A percentile compares a stretch with the other conserved stretches of the same genome.
These are phyloP conservation scores for Mallotus nudiflorus DNA, from an alignment of 345 rosid species.

Conservation along the genomic window DNA sequence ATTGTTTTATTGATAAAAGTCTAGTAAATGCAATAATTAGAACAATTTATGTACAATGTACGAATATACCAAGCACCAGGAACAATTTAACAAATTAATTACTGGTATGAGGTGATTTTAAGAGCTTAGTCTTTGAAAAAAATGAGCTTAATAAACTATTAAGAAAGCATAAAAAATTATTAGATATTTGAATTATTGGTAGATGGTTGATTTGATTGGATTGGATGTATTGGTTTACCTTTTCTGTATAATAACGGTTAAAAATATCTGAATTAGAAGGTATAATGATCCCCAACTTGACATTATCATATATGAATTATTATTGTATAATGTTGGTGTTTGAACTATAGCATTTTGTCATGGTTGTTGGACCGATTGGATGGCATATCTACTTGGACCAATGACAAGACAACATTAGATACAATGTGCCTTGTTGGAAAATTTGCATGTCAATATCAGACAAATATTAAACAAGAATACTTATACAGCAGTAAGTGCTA, in stretches of 20 bases:
- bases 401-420: neutral
- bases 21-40: too few relatives aligned
- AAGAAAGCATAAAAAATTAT: constrained; percentile 10
- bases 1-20: too few relatives aligned
- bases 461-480: neutral
- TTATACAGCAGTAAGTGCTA: too few relatives aligned
- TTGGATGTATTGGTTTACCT: constrained; percentile 11
- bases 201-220: neutral
- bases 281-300: neutral
- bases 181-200: neutral
- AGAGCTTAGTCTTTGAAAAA: too few relatives aligned
- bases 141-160: too few relatives aligned
- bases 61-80: neutral
- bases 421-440: constrained; percentile 4
- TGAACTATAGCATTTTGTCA: neutral
- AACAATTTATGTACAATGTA: too few relatives aligned
- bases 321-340: neutral
- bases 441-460: constrained; percentile 13
- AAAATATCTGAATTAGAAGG: neutral
- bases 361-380: neutral
- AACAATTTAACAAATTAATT: neutral
- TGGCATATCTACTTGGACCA: constrained; percentile 17
- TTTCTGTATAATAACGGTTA: neutral
- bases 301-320: neutral
- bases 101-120: neutral